Base-by-base conservation (phyloP, 225 moss, liverwort and hornwort species). In the Pseudoscleropodium purum region DNA sequence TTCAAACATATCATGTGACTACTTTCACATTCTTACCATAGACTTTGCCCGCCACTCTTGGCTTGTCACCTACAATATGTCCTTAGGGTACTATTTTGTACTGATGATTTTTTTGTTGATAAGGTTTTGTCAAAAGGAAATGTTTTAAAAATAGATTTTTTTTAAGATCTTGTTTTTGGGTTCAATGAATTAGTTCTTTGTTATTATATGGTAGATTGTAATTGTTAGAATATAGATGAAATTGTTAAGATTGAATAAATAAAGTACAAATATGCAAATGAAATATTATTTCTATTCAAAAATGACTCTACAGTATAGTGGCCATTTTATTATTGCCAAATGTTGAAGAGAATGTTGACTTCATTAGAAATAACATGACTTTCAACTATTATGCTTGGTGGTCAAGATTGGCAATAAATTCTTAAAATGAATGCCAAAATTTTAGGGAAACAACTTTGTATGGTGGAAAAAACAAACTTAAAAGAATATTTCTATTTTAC, bases 11-110 rank as follows among this genome's bases (percentile, higher is more conserved):
- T 45, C 0, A 2, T 0, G 3, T 43, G 43, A 29, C 2, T 43
- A 9, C 27, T 5, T 3, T 43, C 16, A 9, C 0, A 6, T 29
- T 0, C 29, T 9, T 45, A 45, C 45, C 45, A 6, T 45, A 43
- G 43, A 17, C 17, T 29, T 45, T 27, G 3, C 1, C 3, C 1
- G 0, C 9, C 27, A 41, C 1, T 0, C 0, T 43, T 45, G 17
- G 30, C 30, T 43, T 73, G 6, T 17, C 1, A 73, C 2, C 0
- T 74, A 0, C 29, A 73, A 43, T 73, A 43, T 29, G 2, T 0
- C 17, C 1, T 45, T 0, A 17, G 0, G 16, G 2, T 10, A 2
- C 43, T 43, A 26, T 6, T 27, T 29, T 29, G 3, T 1, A 73
- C 6, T 0, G 1, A 2, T 74, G 73, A 73, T 29, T 29, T 73